Evolutionary conservation across 2,329 filamentous ascomycete species (phyloP).

Genomic region (Rhynchosporium agropyri): DNA sequence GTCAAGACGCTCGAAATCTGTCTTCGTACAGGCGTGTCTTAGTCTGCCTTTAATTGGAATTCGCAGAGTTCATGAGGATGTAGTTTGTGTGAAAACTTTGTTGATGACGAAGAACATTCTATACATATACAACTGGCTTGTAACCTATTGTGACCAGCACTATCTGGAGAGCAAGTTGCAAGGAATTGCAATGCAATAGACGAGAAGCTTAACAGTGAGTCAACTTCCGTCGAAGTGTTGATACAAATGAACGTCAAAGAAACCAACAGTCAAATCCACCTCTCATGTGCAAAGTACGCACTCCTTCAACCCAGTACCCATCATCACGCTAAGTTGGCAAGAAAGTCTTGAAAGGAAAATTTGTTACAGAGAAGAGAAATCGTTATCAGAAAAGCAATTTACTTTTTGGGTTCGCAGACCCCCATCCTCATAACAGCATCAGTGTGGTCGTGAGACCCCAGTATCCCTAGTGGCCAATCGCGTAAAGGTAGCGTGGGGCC

Average conservation of each 20-base stretch:
- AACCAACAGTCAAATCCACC: constrained; percentile 25
- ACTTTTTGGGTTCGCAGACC: constrained; percentile 36
- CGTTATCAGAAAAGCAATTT: constrained; percentile 34
- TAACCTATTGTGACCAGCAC: constrained; percentile 38
- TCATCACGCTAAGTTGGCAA: constrained; percentile 44
- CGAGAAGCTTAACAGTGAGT: constrained; percentile 34
- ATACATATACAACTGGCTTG: constrained; percentile 25
- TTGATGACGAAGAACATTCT: constrained; percentile 19
- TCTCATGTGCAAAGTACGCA: constrained; percentile 34
- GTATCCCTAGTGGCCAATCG: constrained; percentile 36
- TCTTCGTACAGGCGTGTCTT: neutral
- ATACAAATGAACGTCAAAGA: constrained; percentile 43
- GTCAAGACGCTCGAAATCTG: too few relatives aligned
- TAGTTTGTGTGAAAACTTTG: neutral
- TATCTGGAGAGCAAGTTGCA: constrained; percentile 27
- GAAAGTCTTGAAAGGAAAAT: constrained; percentile 37
- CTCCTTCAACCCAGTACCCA: constrained; percentile 27
- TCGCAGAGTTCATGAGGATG: neutral
- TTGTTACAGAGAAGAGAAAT: constrained; percentile 42
- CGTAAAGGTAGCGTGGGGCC: constrained; percentile 32
- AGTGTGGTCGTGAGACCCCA: constrained; percentile 35
- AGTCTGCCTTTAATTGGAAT: neutral
- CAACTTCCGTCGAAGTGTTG: constrained; percentile 39
- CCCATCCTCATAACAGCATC: constrained; percentile 40
- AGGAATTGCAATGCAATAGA: constrained; percentile 30